Base-by-base conservation (phyloP, 1,284 basidiomycete species). In the Cutaneotrichosporon cutaneum region DNA sequence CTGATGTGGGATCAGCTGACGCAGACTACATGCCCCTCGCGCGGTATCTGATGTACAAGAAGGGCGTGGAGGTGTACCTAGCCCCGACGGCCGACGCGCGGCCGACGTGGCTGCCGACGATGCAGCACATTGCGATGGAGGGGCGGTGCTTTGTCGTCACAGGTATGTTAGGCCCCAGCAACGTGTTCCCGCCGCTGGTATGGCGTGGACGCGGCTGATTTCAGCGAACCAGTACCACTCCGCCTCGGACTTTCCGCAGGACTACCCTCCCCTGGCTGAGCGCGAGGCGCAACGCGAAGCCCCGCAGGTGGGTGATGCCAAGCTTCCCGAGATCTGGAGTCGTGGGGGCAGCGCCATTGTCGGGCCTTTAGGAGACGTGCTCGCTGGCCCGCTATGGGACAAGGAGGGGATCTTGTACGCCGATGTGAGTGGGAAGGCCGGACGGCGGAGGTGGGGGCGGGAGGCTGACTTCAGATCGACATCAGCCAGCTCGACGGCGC, bases 61-160 rank as follows among this genome's bases (percentile, higher is more conserved):
- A 72, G 56, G 72, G 73, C 10, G 71, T 74, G 2, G 70, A 74
- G 61, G 60, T 76, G 67, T 88, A 76, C 59, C 69, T 70, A 36
- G 74, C 73, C 14, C 74, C 74, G 13, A 76, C 74, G 1, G 88
- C 89, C 30, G 89, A 90, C 70, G 81, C 83, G 4, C 81, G 89
- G 13, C 82, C 83, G 1, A 82, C 78, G 1, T 90, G 88, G 88
- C 81, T 83, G 63, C 81, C 82, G 59, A 83, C 85, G 1, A 89
- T 90, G 87, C 77, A 82, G 53, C 88, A 89, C 71, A 87, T 90
- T 56, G 88, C 88, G 0, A 78, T 87, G 53, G 89, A 90, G 77
- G 89, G 88, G 2, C 83, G 89, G 33, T 89, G 87, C 77, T 90
- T 88, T 73, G 89, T 90, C 83, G 14, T 88, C 84, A 71, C 88